Conservation (phyloP, 2,329 filamentous ascomycete species). For the Trichoderma sp. region DNA sequence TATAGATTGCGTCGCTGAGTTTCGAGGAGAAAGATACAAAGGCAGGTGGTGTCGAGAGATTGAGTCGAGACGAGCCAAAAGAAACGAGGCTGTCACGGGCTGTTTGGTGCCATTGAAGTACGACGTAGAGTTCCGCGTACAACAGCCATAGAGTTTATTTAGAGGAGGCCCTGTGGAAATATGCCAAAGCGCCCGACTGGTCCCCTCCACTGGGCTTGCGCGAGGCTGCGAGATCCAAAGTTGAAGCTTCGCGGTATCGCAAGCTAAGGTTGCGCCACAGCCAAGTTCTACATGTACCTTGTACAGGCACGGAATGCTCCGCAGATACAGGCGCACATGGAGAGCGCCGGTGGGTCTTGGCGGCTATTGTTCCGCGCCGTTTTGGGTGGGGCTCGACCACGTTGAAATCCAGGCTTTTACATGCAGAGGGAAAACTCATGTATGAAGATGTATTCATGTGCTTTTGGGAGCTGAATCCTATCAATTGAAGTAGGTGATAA, state of each 20-base stretch:
- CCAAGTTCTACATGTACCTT: conserved; percentile 31
- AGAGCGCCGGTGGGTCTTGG: conserved; percentile 8
- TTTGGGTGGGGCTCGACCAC: neutral
- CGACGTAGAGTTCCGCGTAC: neutral
- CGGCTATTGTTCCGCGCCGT: neutral
- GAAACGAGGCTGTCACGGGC: conserved; percentile 4
- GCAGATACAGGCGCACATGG: neutral
- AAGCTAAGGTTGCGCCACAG: conserved; percentile 34
- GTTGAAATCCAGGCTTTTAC: neutral
- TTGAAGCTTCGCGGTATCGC: conserved; percentile 5
- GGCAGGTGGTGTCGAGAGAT: neutral
- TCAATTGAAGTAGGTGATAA: neutral
- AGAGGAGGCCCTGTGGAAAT: neutral
- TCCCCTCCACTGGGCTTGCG: neutral
- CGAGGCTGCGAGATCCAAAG: conserved; percentile 5
- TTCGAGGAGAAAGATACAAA: neutral
- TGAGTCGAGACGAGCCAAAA: conserved; percentile 30
- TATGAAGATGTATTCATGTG: neutral
- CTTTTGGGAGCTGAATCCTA: too few species aligned
- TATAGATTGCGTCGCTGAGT: neutral
- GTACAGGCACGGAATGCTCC: neutral
- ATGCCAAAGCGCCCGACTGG: neutral
- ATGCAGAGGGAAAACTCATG: too few species aligned
- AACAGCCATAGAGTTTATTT: conserved; percentile 15
- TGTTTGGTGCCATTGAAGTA: conserved; percentile 8